Percentiles rank a stretch among this genome's conserved stretches.
These are phyloP conservation scores for Sarocladium kiliense DNA, from an alignment of 2,329 filamentous ascomycete species.

Conservation along the genomic window DNA sequence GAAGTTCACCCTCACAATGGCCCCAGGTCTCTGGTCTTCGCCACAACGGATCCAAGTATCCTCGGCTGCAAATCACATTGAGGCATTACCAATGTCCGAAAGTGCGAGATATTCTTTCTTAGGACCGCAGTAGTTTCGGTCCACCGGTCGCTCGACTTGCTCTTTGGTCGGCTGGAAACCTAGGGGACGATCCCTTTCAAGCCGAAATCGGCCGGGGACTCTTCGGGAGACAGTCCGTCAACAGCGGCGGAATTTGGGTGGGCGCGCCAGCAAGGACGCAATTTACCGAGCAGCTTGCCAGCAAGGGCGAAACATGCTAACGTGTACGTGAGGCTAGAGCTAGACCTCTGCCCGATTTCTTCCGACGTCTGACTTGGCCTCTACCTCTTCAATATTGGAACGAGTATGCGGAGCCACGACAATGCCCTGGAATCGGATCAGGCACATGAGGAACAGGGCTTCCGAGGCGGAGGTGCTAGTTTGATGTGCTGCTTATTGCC, in stretches of 20 bases:
- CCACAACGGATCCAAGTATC: neutral
- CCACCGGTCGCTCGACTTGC: neutral
- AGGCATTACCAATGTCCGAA: neutral
- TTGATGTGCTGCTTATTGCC: neutral
- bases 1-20: neutral
- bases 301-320: conserved; percentile 7
- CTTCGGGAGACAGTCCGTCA: neutral
- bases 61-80: neutral
- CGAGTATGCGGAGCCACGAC: neutral
- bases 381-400: neutral
- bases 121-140: neutral
- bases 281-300: neutral
- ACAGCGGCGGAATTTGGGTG: neutral
- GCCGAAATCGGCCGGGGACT: conserved; percentile 5
- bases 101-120: neutral
- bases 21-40: neutral
- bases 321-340: neutral
- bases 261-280: neutral
- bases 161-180: neutral
- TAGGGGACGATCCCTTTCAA: neutral
- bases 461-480: neutral
- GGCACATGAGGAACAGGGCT: neutral
- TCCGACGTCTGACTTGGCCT: neutral
- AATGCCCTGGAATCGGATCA: neutral
- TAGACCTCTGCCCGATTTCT: neutral